Evolutionary conservation across 805 yeast species (phyloP).

Genomic region (Priceomyces castillae): DNA sequence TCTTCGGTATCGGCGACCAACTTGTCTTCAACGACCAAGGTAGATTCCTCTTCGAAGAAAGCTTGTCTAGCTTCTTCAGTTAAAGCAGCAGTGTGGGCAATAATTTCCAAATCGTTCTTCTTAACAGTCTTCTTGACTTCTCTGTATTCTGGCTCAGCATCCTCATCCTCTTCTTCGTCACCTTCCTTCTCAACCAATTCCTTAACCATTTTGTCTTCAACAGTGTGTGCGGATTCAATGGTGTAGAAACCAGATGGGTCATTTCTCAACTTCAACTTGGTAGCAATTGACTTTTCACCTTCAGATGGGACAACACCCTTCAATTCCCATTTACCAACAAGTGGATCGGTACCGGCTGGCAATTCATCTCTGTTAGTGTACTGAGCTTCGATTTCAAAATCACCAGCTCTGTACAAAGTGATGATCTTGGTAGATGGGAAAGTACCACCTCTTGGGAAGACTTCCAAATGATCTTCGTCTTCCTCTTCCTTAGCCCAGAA

Average conservation of each 20-base stretch:
- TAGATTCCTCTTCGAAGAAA: constrained; percentile 77
- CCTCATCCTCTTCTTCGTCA: constrained; percentile 56
- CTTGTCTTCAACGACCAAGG: constrained; percentile 86
- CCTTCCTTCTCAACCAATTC: constrained; percentile 69
- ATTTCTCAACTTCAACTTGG: constrained; percentile 92
- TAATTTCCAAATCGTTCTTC: constrained; percentile 73
- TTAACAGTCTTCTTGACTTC: constrained; percentile 92
- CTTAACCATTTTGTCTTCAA: constrained; percentile 85
- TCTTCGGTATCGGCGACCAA: constrained; percentile 98
- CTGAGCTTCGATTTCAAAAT: constrained; percentile 81
- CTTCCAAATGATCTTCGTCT: constrained; percentile 90
- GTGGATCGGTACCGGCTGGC: constrained; percentile 63
- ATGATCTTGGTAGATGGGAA: constrained; percentile 96
- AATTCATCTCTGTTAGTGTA: constrained; percentile 74
- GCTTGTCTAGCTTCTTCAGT: constrained; percentile 53
- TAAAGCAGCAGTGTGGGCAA: constrained; percentile 60
- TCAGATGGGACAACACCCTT: constrained; percentile 79
- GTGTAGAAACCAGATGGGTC: constrained; percentile 96
- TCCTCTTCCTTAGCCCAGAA: constrained; percentile 92
- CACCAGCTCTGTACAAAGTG: constrained; percentile 87
- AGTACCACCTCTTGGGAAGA: constrained; percentile 89
- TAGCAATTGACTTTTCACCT: constrained; percentile 75
- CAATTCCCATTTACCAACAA: constrained; percentile 81
- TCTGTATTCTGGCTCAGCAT: constrained; percentile 80
- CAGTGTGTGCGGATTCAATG: constrained; percentile 91